Conservation (phyloP, 2,329 filamentous ascomycete genomes). For the Aureobasidium lini region DNA sequence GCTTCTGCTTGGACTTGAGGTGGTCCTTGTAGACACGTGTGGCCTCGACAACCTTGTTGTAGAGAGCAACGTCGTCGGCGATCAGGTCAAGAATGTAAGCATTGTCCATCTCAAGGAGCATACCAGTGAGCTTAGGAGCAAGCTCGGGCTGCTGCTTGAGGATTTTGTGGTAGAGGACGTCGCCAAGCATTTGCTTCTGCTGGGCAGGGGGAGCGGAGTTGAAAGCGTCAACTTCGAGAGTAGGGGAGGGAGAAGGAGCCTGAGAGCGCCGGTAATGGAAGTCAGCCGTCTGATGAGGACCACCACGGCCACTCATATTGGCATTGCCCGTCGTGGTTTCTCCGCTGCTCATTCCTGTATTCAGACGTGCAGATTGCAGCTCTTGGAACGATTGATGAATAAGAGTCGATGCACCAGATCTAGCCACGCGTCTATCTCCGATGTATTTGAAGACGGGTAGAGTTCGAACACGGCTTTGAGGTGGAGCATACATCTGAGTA, state of each 20-base stretch:
- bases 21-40: conserved; percentile 98
- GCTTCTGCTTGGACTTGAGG: conserved; percentile 77
- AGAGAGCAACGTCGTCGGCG: conserved; percentile 80
- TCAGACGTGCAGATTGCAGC: background rate
- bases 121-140: conserved; percentile 98
- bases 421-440: background rate
- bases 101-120: conserved; percentile 99
- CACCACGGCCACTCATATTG: conserved; percentile 32
- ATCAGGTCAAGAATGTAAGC: conserved; percentile 88
- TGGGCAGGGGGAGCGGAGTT: conserved; percentile 55
- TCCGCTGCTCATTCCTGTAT: no score
- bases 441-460: background rate
- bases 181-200: conserved; percentile 98
- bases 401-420: background rate
- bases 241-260: conserved; percentile 24
- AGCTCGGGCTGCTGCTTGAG: conserved; percentile 87
- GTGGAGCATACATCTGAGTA: background rate
- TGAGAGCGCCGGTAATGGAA: conserved; percentile 32
- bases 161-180: conserved; percentile 98
- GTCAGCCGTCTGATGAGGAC: conserved; percentile 25
- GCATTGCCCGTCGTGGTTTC: conserved; percentile 44
- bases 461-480: background rate
- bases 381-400: background rate
- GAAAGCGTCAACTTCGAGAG: conserved; percentile 46
- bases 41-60: conserved; percentile 94